Base-by-base conservation (phyloP, 2,329 filamentous ascomycete genomes). In the Leptoxyphium fumago region DNA sequence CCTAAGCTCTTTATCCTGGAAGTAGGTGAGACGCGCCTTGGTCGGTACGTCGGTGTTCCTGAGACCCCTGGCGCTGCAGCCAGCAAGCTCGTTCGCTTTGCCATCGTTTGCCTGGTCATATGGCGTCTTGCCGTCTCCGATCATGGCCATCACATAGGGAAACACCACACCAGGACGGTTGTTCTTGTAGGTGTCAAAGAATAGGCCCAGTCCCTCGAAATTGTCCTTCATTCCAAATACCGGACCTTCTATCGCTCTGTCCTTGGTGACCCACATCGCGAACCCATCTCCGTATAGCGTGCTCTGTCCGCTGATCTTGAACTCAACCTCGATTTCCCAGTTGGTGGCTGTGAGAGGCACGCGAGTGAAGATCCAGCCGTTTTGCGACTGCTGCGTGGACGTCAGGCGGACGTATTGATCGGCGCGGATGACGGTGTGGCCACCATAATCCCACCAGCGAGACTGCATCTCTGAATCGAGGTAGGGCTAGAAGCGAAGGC, bases 161-260 rank as follows among this genome's bases (percentile, higher is more conserved):
- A 98, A 98, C 40, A 94, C 84, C 38, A 86, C 82, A 38, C 91
- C 91, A 0, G 91, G 89, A 11, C 91, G 80, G 70, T 95, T 94
- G 72, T 98, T 98, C 78, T 98, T 98, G 74, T 98, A 98, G 39
- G 91, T 98, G 63, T 98, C 91, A 68, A 98, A 77, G 70, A 95
- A 96, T 64, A 98, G 75, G 44, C 87, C 91, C 40, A 98, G 74
- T 4, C 91, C 91, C 63, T 98, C 89, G 55, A 96, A 98, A 51
- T 77, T 77, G 67, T 98, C 89, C 28, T 74, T 72, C 53, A 80
- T 81, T 42, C 91, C 91, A 64, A 98, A 98, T 32, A 98, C 89
- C 10, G 79, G 74, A 13, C 91, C 91, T 46, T 72, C 67, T 55
- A 80, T 75, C 29, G 77, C 88, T 51, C 91, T 84, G 66, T 94